A percentile compares a stretch with the other conserved stretches of the same genome.
phyloP scores from a whole-genome alignment of 1,284 basidiomycete genomes.

The Ganoderma sinense region DNA sequence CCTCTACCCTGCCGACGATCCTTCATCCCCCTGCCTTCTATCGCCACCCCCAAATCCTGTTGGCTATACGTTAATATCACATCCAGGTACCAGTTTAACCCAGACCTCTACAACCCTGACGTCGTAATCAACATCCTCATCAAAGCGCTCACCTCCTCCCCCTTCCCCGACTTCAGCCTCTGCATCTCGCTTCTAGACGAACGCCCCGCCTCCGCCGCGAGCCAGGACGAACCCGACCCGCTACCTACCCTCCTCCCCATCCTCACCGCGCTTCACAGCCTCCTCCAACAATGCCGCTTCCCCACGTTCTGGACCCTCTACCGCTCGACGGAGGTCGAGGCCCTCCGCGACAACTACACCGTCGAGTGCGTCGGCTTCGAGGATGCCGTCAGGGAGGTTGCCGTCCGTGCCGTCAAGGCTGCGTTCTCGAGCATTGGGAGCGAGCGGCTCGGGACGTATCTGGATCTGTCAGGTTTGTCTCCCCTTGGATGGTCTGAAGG shows the following conservation, averaged over 20 bases:
- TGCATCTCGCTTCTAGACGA: conserved; percentile 92
- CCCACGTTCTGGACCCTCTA: conserved; percentile 88
- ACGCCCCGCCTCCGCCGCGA: conserved; percentile 53
- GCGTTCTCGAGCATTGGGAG: conserved; percentile 81
- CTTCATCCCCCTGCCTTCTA: conserved; percentile 6
- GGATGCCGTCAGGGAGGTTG: conserved; percentile 79
- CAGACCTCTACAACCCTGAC: conserved; percentile 91
- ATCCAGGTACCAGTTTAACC: conserved; percentile 94
- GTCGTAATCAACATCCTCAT: conserved; percentile 94
- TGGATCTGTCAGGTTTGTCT: conserved; percentile 70
- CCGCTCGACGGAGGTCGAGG: conserved; percentile 70
- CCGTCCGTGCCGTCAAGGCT: conserved; percentile 78
- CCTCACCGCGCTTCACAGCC: conserved; percentile 77
- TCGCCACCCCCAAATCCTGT: neutral
- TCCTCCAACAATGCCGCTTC: conserved; percentile 90
- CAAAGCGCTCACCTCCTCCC: conserved; percentile 85
- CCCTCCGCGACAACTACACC: conserved; percentile 85
- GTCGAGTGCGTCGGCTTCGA: conserved; percentile 86
- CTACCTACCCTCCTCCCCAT: conserved; percentile 79
- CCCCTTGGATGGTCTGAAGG: conserved; percentile 15
- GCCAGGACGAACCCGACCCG: conserved; percentile 82
- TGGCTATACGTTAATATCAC: neutral
- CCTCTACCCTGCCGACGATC: neutral
- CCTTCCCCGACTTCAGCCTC: conserved; percentile 93
- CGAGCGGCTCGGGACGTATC: conserved; percentile 75